Conservation (phyloP, 2,329 filamentous ascomycete genomes). For the Aspergillus sp. region DNA sequence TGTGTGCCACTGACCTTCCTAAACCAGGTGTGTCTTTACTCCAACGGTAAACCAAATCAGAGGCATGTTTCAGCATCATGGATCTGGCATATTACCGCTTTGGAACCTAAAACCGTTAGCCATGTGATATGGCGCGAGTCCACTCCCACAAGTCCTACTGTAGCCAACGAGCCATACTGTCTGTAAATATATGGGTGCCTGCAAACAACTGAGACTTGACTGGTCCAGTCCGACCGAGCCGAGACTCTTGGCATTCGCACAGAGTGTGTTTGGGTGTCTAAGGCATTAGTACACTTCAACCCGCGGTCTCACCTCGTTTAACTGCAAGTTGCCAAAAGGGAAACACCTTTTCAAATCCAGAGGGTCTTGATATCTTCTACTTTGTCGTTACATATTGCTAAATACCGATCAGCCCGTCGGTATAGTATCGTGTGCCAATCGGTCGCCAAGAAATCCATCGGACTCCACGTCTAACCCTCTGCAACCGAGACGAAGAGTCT, state of each 20-base stretch:
- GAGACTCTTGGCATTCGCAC: not conserved
- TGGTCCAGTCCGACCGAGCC: not conserved
- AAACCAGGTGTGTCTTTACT: not conserved
- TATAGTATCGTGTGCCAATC: too few relatives aligned
- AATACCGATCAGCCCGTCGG: too few relatives aligned
- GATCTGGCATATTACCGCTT: not conserved
- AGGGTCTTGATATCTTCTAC: too few relatives aligned
- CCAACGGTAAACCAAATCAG: not conserved
- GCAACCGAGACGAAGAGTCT: too few relatives aligned
- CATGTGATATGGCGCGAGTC: too few relatives aligned
- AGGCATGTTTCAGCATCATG: slow-evolving; percentile 1
- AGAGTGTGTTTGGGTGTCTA: not conserved
- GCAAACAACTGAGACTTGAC: not conserved
- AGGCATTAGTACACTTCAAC: not conserved
- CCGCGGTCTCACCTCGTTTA: too few relatives aligned
- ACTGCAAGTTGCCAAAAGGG: too few relatives aligned
- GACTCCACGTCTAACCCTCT: too few relatives aligned
- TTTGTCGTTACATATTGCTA: too few relatives aligned
- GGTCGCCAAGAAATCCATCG: too few relatives aligned
- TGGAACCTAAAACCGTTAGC: not conserved
- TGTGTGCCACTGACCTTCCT: not conserved
- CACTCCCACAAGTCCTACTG: not conserved
- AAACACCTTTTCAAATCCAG: too few relatives aligned
- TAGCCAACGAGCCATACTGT: too few relatives aligned
- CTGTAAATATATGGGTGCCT: not conserved